Percentiles rank a stretch among this genome's conserved stretches.
Conservation (phyloP, 257 asterid species). For the Solanum neorickii region DNA sequence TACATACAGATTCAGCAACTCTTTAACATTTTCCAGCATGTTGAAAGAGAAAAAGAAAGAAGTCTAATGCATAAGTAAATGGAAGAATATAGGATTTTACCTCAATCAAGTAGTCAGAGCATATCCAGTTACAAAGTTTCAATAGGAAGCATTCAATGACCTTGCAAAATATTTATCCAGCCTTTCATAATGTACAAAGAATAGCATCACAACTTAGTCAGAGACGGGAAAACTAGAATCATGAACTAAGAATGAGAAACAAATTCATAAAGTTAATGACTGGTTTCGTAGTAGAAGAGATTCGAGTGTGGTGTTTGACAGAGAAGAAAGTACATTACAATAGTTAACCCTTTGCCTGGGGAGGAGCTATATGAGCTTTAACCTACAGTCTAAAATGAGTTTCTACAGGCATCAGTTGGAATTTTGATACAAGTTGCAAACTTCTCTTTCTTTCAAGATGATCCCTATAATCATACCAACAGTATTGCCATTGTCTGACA, state of each 20-base stretch:
- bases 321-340: neutral
- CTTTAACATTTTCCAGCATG: neutral
- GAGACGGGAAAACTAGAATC: neutral
- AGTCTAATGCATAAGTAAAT: neutral
- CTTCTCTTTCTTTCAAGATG: neutral
- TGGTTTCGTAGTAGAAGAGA: neutral
- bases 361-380: neutral
- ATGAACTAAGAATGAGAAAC: neutral
- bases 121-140: neutral
- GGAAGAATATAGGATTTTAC: neutral
- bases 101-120: neutral
- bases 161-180: neutral
- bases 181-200: neutral
- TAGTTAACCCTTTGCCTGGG: neutral
- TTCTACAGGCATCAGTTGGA: neutral
- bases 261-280: neutral
- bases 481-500: neutral
- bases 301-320: neutral
- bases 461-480: neutral
- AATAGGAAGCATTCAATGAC: neutral
- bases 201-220: neutral
- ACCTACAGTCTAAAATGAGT: neutral
- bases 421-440: constrained; percentile 1
- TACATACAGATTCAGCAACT: neutral
- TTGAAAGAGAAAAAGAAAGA: neutral